These are phyloP conservation scores for Phaffomyces opuntiae DNA, from an alignment of 805 yeast species.

Conservation along the genomic window DNA sequence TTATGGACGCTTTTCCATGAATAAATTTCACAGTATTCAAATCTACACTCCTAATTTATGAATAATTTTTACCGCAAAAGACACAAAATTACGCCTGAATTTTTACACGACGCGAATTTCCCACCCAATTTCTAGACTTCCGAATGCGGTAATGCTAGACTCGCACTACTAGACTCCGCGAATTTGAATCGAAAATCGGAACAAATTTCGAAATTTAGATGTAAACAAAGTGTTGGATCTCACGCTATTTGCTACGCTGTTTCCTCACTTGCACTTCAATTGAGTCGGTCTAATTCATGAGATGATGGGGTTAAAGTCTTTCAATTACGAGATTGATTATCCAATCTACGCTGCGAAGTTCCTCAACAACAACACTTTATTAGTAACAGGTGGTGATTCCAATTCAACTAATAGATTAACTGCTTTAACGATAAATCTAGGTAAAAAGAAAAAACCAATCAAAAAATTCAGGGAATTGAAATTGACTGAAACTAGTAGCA, in stretches of 20 bases:
- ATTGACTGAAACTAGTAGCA: conserved; percentile 63
- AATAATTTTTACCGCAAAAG: too few relatives aligned
- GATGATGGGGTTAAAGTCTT: conserved; percentile 18
- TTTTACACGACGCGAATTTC: too few relatives aligned
- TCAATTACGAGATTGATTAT: conserved; percentile 40
- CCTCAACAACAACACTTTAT: conserved; percentile 50
- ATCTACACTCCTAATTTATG: too few relatives aligned
- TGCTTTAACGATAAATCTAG: conserved; percentile 56
- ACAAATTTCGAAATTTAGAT: too few relatives aligned
- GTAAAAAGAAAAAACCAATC: conserved; percentile 39
- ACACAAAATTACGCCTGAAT: too few relatives aligned
- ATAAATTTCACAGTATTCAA: too few relatives aligned
- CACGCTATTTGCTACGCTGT: too few relatives aligned
- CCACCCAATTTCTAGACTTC: background rate
- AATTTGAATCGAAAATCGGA: background rate
- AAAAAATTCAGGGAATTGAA: conserved; percentile 66
- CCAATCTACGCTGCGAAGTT: conserved; percentile 82
- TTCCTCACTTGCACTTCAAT: too few relatives aligned
- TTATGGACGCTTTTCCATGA: too few relatives aligned
- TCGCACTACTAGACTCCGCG: background rate
- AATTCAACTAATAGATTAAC: conserved; percentile 57
- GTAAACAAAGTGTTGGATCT: too few relatives aligned
- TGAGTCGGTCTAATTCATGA: background rate
- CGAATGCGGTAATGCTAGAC: background rate
- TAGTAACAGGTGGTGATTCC: conserved; percentile 82